Base-by-base conservation (phyloP, 495 filamentous ascomycete genomes). In the Xylaria curta region DNA sequence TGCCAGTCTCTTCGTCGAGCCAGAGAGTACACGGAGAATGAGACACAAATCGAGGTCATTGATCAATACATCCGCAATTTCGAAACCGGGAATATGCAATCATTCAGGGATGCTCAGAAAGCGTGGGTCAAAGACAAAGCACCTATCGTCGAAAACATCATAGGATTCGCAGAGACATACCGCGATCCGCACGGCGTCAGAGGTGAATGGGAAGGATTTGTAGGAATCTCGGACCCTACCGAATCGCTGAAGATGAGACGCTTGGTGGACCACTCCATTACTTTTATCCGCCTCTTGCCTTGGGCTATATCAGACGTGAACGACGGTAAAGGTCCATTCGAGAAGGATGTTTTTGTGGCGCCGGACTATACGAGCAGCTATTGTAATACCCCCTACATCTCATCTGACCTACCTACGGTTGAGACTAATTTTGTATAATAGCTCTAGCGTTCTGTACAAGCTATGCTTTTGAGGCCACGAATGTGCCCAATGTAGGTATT, bases 301-400 rank as follows among this genome's bases (percentile, higher is more conserved):
- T 94, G 91, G 91, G 80, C 82, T 2, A 21, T 66, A 8, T 2
- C 9, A 5, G 60, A 26, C n/a, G 68, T 47, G 58, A 71, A 71
- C 47, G 47, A 71, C 46, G 69, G 69, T 3, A 71, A 71, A 36
- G 69, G 69, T 6, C 69, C 71, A 19, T 94, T 93, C 74, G 91
- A 94, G 75, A 93, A 93, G 75, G 89, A 91, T 72, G 87, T 87
- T 62, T 93, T 94, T 77, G 81, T 89, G 21, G 89, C 89, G 46
- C 91, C 91, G 0, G 92, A 94, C 72, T 94, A 93, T 77, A 93
- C 91, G 4, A 88, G 86, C 24, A 78, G 90, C 8, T 88, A 91
- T 71, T 87, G 69, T 71, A 17, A 49, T 15, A 17, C 13, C 46
- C 46, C 13, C 13, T 49, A 3, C 19, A n/a, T n/a, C 19, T 49